Base-by-base conservation (phyloP, 176 grass and related monocot genomes). In the Elymus sibiricus region DNA sequence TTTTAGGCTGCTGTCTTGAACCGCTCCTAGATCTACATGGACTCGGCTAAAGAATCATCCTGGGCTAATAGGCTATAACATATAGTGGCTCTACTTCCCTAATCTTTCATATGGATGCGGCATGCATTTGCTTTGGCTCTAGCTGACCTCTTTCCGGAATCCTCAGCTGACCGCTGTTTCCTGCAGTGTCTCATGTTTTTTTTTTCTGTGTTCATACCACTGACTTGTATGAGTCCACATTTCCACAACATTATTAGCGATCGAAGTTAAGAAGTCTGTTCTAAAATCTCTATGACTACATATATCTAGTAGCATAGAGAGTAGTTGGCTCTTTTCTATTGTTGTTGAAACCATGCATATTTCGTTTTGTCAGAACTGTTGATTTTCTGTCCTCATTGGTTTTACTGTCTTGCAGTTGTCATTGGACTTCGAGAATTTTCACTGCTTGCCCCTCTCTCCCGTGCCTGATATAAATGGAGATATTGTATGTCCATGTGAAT, bases 351-450 rank as follows among this genome's bases (percentile, higher is more conserved):
- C 66, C 53, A 47, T 79, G 78, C 42, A 38, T 68, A 66, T 5
- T 53, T 24, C 0, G 21, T 43, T 39, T 59, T 25, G 16, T 85
- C 56, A 63, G 61, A 74, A 72, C 11, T 82, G 67, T 61, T 87
- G 46, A 85, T 80, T 78, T 60, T 87, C 1, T 66, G 21, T n/a
- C 68, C 44, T 88, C 8, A 28, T 78, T 67, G 27, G 85, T 86
- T 75, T 83, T 77, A 75, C 51, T 86, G 11, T 78, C 76, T 76
- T 74, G 9, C 93, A 98, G 93, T 64, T 98, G 51, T 96, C 91
- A 21, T 59, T 94, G 84, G 94, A 94, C 85, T 92, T 94, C 24
- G 90, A 98, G 76, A 92, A 95, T 87, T 98, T 98, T 26, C 87
- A 87, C 56, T 94, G 92, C 70, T 90, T 98, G 71, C 86, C 90